phyloP scores from a whole-genome alignment of 768 basidiomycete species.

The Glaciozyma antarctica region DNA sequence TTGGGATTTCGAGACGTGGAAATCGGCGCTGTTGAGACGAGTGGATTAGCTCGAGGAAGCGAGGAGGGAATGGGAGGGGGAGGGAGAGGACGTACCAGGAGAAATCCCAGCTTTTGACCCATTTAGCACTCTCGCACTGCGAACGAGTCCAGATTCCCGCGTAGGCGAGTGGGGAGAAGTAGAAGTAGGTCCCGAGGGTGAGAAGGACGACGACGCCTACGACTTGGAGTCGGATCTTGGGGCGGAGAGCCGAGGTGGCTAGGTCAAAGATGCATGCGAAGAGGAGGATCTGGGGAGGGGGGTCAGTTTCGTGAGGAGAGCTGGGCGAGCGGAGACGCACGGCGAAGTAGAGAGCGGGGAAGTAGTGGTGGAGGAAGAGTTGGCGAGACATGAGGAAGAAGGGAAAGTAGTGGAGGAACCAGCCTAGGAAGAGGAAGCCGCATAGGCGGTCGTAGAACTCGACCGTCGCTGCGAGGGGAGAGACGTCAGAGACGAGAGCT shows the following conservation, averaged over 20 bases:
- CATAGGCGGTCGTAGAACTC: constrained; percentile 85
- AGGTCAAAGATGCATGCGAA: constrained; percentile 73
- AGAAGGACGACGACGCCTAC: constrained; percentile 61
- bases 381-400: constrained; percentile 97
- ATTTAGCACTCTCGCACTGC: constrained; percentile 65
- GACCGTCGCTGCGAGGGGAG: constrained; percentile 56
- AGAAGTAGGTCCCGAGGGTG: constrained; percentile 52
- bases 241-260: constrained; percentile 64
- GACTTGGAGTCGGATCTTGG: constrained; percentile 70
- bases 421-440: constrained; percentile 83
- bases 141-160: constrained; percentile 76
- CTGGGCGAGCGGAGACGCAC: constrained; percentile 70
- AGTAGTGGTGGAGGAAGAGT: constrained; percentile 95
- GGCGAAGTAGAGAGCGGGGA: constrained; percentile 92
- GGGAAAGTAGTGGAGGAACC: constrained; percentile 86
- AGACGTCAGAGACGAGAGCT: not conserved
- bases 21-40: constrained; percentile 7
- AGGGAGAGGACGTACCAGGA: constrained; percentile 46
- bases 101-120: constrained; percentile 95
- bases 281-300: constrained; percentile 47
- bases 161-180: constrained; percentile 74
- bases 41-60: not conserved
- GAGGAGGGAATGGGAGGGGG: not conserved
- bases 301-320: constrained; percentile 63
- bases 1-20: constrained; percentile 7